A percentile compares a stretch with the other conserved stretches of the same genome.
Conservation (phyloP, 2,329 filamentous ascomycete species). For the Neopestalotiopsis rosae region DNA sequence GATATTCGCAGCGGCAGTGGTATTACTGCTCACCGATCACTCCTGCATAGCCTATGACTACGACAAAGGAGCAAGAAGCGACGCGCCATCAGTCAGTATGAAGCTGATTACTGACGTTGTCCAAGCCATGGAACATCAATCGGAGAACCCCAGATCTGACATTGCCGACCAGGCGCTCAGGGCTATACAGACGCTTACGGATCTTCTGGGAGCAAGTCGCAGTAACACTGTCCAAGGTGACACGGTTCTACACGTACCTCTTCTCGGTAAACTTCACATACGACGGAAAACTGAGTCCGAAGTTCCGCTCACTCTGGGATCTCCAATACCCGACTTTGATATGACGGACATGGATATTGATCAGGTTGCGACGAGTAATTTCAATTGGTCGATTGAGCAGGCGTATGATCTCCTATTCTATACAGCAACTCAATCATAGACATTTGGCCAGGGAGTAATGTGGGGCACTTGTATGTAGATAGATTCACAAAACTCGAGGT, state of each 20-base stretch:
- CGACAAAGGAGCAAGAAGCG: neutral
- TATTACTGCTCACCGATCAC: neutral
- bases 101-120: neutral
- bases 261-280: neutral
- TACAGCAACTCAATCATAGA: neutral
- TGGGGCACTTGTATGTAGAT: neutral
- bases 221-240: neutral
- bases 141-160: neutral
- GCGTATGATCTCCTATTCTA: neutral
- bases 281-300: neutral
- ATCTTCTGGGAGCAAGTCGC: neutral
- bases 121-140: neutral
- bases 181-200: neutral
- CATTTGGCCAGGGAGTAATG: neutral
- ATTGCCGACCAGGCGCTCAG: neutral
- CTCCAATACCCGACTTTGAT: neutral
- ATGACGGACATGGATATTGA: neutral
- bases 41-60: neutral
- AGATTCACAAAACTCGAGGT: neutral
- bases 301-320: too few species aligned
- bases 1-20: neutral
- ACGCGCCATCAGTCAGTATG: neutral
- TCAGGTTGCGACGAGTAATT: neutral
- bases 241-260: neutral
- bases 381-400: constrained; percentile 1